Evolutionary conservation across 2,329 filamentous ascomycete species (phyloP), one percentile per base, ranked within the genome.

Genomic region (Trichoderma asperellum): DNA sequence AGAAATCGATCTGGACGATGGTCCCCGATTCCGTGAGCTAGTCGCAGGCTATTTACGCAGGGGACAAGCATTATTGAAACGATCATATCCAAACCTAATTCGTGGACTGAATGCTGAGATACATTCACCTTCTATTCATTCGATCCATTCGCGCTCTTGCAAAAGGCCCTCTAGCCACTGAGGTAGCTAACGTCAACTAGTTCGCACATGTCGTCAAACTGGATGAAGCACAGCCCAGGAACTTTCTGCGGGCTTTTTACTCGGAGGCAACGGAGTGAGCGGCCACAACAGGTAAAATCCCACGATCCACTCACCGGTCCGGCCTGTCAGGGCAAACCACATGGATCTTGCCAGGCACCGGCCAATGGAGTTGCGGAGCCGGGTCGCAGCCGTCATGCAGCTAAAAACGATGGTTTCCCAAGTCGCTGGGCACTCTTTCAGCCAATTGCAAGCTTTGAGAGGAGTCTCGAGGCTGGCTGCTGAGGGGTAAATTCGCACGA

Each of bases 281-380:
- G 57, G 64, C 40, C 40, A 68, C 43, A 18, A 32, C 53, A 66
- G 47, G 47, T 32, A 55, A 59, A 67, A 52, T 65, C 61, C 65
- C 53, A 60, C 52, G 68, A 57, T 65, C 68, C 68, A 68, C 62
- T 27, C 53, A 29, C 64, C 63, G 63, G 62, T 57, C 47, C 32
- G 40, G 56, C 79, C 79, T 80, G 77, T 80, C 74, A 80, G 74
- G 75, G 75, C 74, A 72, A 72, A 75, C 79, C 80, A 81, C 78
- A 81, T 81, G 78, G 77, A 75, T 70, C 70, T 75, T 79, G 79
- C 77, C 79, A 82, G 81, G 81, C 78, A 82, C 81, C 79, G 73
- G 58, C 80, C 80, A 81, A 81, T 80, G 68, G 71, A 58, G 61
- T 58, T 53, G 16, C 64, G 43, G 35, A 11, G 55, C 59, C 66